A percentile compares a stretch with the other conserved stretches of the same genome.
Evolutionary conservation across 2,329 filamentous ascomycete species (phyloP).

Genomic region (Alternaria viburni): DNA sequence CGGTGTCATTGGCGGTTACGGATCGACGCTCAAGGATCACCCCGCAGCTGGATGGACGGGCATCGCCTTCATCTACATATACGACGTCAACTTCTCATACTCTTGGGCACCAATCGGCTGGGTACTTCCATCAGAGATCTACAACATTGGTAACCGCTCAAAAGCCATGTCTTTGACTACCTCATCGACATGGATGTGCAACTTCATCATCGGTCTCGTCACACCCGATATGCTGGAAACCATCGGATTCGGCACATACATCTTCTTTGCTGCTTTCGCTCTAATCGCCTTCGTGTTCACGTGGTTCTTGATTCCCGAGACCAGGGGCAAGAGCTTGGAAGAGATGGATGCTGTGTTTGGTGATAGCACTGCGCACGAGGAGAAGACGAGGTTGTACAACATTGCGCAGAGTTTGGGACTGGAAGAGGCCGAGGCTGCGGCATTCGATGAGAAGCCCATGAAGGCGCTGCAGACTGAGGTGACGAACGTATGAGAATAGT

Average conservation of each 20-base stretch:
- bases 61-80: conserved; percentile 67
- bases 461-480: neutral
- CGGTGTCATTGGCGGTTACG: conserved; percentile 68
- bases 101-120: conserved; percentile 76
- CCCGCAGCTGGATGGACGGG: conserved; percentile 71
- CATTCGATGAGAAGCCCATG: conserved; percentile 17
- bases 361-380: conserved; percentile 71
- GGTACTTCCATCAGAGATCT: conserved; percentile 77
- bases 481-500: neutral
- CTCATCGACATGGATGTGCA: conserved; percentile 85
- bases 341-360: conserved; percentile 86
- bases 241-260: conserved; percentile 53
- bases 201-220: conserved; percentile 64
- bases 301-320: conserved; percentile 68
- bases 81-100: conserved; percentile 62
- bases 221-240: conserved; percentile 80
- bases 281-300: conserved; percentile 52
- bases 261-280: conserved; percentile 60
- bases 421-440: conserved; percentile 19
- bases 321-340: conserved; percentile 79
- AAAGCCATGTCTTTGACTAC: conserved; percentile 74
- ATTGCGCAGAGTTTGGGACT: conserved; percentile 30
- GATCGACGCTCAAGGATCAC: conserved; percentile 63
- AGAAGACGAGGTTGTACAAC: conserved; percentile 25
- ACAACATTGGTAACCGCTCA: conserved; percentile 70